A percentile compares a stretch with the other conserved stretches of the same genome.
phyloP scores from a whole-genome alignment of 2,329 filamentous ascomycete genomes.

The Penicillium sp. region DNA sequence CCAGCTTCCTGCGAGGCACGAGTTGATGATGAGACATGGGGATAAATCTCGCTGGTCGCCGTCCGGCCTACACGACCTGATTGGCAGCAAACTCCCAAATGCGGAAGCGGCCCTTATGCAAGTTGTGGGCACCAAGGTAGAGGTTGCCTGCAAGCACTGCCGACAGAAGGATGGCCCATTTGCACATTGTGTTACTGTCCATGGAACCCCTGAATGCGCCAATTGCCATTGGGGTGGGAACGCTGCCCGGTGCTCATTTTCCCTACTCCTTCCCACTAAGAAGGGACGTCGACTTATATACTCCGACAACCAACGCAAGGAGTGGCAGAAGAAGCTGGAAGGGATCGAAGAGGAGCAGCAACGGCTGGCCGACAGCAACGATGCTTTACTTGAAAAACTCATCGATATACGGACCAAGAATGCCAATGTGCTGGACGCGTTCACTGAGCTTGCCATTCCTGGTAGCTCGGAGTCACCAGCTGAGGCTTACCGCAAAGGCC shows the following conservation, averaged over 20 bases:
- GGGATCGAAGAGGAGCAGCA: neutral
- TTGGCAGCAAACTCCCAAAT: neutral
- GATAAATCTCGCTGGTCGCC: neutral
- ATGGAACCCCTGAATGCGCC: neutral
- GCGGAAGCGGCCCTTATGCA: neutral
- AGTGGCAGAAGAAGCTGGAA: neutral
- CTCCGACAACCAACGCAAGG: neutral
- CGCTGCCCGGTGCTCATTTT: neutral
- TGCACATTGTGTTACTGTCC: neutral
- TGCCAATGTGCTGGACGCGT: neutral
- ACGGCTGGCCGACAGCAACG: neutral
- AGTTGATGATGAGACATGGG: neutral
- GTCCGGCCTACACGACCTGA: neutral
- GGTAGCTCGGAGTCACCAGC: too few species aligned
- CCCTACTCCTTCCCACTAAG: neutral
- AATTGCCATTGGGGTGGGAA: neutral
- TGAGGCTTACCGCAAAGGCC: too few species aligned
- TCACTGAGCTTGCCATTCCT: neutral
- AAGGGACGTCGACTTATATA: neutral
- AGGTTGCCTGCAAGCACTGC: neutral
- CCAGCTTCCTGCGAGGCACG: neutral
- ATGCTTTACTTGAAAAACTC: neutral
- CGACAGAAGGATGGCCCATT: neutral
- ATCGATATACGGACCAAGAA: neutral
- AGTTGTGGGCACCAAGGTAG: neutral